These are phyloP conservation scores for Metschnikowia similis DNA, from an alignment of 805 yeast species.

Conservation along the genomic window DNA sequence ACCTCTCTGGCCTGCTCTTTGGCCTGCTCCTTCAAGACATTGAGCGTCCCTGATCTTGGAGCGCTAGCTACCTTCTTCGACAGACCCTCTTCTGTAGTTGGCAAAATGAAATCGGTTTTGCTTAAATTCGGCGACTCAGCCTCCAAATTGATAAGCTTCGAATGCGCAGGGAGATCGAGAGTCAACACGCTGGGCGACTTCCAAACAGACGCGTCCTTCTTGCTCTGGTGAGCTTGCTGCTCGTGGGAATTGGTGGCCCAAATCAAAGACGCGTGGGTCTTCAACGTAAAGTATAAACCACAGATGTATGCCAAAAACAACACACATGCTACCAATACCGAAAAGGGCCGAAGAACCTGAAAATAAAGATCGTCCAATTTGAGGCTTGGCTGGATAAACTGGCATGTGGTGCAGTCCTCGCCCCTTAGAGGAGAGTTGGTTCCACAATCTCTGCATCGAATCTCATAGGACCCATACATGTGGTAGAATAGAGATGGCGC, in stretches of 20 bases:
- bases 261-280: slow-evolving; percentile 94
- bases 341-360: slow-evolving; percentile 73
- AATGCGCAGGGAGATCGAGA: slow-evolving; percentile 14
- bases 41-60: background rate
- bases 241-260: slow-evolving; percentile 64
- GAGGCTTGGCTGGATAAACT: slow-evolving; percentile 73
- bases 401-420: slow-evolving; percentile 62
- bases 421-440: slow-evolving; percentile 6
- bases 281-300: slow-evolving; percentile 87
- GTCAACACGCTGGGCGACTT: slow-evolving; percentile 40
- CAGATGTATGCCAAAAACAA: slow-evolving; percentile 80
- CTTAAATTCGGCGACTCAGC: background rate
- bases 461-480: slow-evolving; percentile 82
- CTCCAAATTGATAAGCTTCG: background rate
- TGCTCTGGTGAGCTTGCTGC: slow-evolving; percentile 16
- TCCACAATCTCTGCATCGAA: slow-evolving; percentile 60
- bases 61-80: background rate
- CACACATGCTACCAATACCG: slow-evolving; percentile 72
- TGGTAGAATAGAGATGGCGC: slow-evolving; percentile 89
- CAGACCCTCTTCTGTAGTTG: background rate
- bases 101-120: background rate
- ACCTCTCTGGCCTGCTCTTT: background rate
- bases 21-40: background rate
- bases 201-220: slow-evolving; percentile 21
- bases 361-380: slow-evolving; percentile 63